These are phyloP conservation scores for Setomelanomma holmii DNA, from an alignment of 2,329 filamentous ascomycete species.

Conservation along the genomic window DNA sequence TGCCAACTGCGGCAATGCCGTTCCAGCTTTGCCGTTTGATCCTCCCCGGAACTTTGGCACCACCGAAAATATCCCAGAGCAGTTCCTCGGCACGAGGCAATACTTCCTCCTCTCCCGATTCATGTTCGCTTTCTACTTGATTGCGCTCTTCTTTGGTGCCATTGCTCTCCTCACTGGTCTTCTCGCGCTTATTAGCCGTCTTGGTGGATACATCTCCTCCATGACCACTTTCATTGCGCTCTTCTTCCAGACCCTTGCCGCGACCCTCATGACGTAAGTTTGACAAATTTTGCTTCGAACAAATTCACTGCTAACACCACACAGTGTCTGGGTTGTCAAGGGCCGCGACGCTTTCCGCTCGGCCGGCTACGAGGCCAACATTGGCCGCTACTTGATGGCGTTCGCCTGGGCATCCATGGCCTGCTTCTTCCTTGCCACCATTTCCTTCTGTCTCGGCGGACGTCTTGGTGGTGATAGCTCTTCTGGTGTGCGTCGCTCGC, in stretches of 20 bases:
- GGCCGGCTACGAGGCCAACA: slow-evolving; percentile 62
- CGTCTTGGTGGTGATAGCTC: slow-evolving; percentile 55
- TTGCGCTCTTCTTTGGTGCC: slow-evolving; percentile 80
- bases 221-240: slow-evolving; percentile 66
- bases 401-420: slow-evolving; percentile 79
- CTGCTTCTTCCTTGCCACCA: slow-evolving; percentile 68
- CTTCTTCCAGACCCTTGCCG: slow-evolving; percentile 72
- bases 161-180: slow-evolving; percentile 72
- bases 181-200: slow-evolving; percentile 72
- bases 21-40: slow-evolving; percentile 71
- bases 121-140: slow-evolving; percentile 89
- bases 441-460: slow-evolving; percentile 72
- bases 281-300: slow-evolving; percentile 1
- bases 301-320: slow-evolving; percentile 1
- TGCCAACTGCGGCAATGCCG: slow-evolving; percentile 67
- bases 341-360: slow-evolving; percentile 71
- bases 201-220: slow-evolving; percentile 72
- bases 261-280: slow-evolving; percentile 77
- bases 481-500: slow-evolving; percentile 51
- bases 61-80: slow-evolving; percentile 57
- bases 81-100: slow-evolving; percentile 63
- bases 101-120: slow-evolving; percentile 91
- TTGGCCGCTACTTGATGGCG: slow-evolving; percentile 75
- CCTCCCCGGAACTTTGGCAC: slow-evolving; percentile 69
- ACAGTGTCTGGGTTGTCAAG: slow-evolving; percentile 70